Evolutionary conservation across 176 grass and related monocot species (phyloP), one percentile per base, ranked within the genome.

Genomic region (Tuctoria greenei): DNA sequence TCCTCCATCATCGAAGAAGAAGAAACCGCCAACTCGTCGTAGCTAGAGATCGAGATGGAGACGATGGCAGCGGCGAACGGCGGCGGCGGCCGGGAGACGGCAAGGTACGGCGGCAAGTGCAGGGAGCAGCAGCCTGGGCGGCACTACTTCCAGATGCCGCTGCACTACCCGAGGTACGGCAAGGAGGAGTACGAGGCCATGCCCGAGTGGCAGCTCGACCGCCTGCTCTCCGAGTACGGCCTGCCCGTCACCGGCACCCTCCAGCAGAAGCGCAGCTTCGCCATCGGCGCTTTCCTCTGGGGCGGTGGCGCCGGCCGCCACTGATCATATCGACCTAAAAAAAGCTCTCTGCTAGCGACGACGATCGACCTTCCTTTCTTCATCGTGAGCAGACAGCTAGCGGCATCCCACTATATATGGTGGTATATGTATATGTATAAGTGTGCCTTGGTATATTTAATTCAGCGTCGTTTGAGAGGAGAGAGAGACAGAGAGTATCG

Each of bases 201-300:
- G 94, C 90, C 90, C 13, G 94, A 97, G 86, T 97, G 94, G 90
- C 84, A 91, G 83, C 90, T 97, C 81, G 83, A 97, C 74, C 79
- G 86, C 74, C 83, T 97, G 20, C 89, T 97, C 66, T 69, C 77
- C 42, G 90, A 97, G 83, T 97, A 97, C 70, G 90, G 93, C 41
- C 90, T 97, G 0, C 88, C 94, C 16, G 52, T 73, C 31, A 14
- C 51, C 4, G 94, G 94, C 60, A 87, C 10, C 67, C 7, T 91
- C 71, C 34, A 55, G 0, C 78, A 86, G 10, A 97, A 97, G 74
- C 80, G 90, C 65, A 51, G 6, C 77, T 93, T 91, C 38, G 93
- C 93, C 88, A 93, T 93, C 26, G 90, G 93, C 1, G 81, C 93
- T 8, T 97, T 97, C 84, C 88, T 97, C 64, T 97, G 93, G 93